Evolutionary conservation across 495 filamentous ascomycete species (phyloP).

Genomic region (Umbilicaria muhlenbergii): DNA sequence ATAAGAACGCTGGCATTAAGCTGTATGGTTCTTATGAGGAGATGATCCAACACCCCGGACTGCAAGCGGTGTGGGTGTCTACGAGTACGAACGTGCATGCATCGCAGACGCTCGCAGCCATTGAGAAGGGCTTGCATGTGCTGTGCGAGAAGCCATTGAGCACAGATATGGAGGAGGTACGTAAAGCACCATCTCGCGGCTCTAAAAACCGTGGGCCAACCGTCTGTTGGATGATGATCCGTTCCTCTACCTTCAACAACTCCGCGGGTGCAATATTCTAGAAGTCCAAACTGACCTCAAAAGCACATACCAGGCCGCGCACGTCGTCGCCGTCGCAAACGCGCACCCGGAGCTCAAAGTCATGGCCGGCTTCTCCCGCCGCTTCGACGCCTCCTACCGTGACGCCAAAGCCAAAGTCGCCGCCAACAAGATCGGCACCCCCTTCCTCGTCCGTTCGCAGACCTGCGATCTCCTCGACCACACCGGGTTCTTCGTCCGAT

Average conservation of each 20-base stretch:
- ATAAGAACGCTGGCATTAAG: constrained; percentile 18
- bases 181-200: no score
- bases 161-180: constrained; percentile 11
- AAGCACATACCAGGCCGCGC: constrained; percentile 25
- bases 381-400: constrained; percentile 40
- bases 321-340: constrained; percentile 32
- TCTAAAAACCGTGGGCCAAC: no score
- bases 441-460: constrained; percentile 37
- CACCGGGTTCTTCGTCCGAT: constrained; percentile 38
- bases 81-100: constrained; percentile 26
- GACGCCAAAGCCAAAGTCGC: constrained; percentile 31
- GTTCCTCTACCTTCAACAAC: no score
- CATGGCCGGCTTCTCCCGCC: constrained; percentile 43
- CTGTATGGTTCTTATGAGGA: constrained; percentile 23
- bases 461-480: constrained; percentile 43
- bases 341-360: constrained; percentile 36
- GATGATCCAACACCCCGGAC: constrained; percentile 22
- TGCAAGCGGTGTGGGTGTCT: constrained; percentile 23
- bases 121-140: constrained; percentile 21
- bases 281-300: no score
- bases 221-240: no score
- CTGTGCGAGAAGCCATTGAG: constrained; percentile 29
- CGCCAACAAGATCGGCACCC: constrained; percentile 30
- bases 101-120: constrained; percentile 21
- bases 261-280: no score